Percentiles rank a stretch among this genome's conserved stretches.
Conservation (phyloP, 805 yeast genomes). For the Pichia gijzeniarum region DNA sequence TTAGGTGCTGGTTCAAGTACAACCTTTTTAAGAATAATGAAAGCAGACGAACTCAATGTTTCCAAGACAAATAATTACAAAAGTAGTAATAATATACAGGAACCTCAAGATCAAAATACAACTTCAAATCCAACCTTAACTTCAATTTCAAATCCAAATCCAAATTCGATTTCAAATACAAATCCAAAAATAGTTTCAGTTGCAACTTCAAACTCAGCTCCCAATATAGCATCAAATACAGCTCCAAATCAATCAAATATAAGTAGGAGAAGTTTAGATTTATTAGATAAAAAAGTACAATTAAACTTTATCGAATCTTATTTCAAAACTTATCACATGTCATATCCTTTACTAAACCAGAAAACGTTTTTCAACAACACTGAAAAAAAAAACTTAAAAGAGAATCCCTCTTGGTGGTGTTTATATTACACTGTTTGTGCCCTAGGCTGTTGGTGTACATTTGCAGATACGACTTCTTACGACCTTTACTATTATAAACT, state of each 20-base stretch:
- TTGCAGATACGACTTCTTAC: constrained; percentile 45
- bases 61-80: constrained; percentile 6
- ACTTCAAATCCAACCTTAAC: not conserved
- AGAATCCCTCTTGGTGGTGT: constrained; percentile 37
- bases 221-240: not conserved
- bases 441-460: constrained; percentile 62
- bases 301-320: constrained; percentile 32
- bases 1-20: constrained; percentile 61
- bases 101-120: not conserved
- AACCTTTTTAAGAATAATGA: constrained; percentile 37
- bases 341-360: constrained; percentile 50
- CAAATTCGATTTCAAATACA: no score
- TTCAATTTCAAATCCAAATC: constrained; percentile 1
- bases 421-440: constrained; percentile 53
- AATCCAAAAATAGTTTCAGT: not conserved
- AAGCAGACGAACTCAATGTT: constrained; percentile 28
- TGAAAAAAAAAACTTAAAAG: constrained; percentile 1
- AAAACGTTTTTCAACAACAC: constrained; percentile 42
- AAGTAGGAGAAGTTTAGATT: not conserved
- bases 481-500: constrained; percentile 52
- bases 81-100: constrained; percentile 2
- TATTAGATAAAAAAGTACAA: constrained; percentile 15
- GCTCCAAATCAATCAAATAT: constrained; percentile 1
- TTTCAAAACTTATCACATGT: constrained; percentile 53
- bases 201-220: not conserved